A percentile compares a stretch with the other conserved stretches of the same genome.
Conservation (phyloP, 805 yeast species). For the Monosporozyma solicola region DNA sequence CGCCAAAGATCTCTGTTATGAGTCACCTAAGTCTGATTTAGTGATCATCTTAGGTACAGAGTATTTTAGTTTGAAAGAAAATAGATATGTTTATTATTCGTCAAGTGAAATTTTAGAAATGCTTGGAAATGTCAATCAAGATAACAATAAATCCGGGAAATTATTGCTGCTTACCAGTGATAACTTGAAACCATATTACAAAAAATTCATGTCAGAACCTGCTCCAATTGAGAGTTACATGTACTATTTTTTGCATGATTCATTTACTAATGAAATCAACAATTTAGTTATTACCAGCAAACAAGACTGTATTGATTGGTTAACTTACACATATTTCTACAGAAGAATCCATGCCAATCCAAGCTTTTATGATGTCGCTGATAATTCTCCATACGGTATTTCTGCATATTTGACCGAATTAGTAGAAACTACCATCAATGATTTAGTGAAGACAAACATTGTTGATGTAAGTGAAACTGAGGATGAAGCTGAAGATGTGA, state of each 20-base stretch:
- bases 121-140: slow-evolving; percentile 39
- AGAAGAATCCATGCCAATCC: slow-evolving; percentile 77
- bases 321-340: slow-evolving; percentile 76
- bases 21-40: slow-evolving; percentile 42
- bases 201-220: slow-evolving; percentile 61
- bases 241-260: slow-evolving; percentile 51
- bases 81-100: slow-evolving; percentile 59
- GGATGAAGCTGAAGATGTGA: slow-evolving; percentile 24
- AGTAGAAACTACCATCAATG: slow-evolving; percentile 62
- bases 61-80: slow-evolving; percentile 63
- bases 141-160: slow-evolving; percentile 25
- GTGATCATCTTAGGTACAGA: slow-evolving; percentile 67
- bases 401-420: slow-evolving; percentile 79
- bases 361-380: slow-evolving; percentile 73
- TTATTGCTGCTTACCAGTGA: slow-evolving; percentile 51
- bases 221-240: slow-evolving; percentile 79
- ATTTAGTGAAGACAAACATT: slow-evolving; percentile 50
- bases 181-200: slow-evolving; percentile 52
- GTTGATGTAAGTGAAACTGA: slow-evolving; percentile 43
- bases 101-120: slow-evolving; percentile 57
- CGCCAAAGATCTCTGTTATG: slow-evolving; percentile 45
- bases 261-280: slow-evolving; percentile 65
- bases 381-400: slow-evolving; percentile 54
- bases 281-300: slow-evolving; percentile 51
- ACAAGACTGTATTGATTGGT: slow-evolving; percentile 87